Base-by-base conservation (phyloP, 2,329 filamentous ascomycete species). In the Aspergillus floridensis region DNA sequence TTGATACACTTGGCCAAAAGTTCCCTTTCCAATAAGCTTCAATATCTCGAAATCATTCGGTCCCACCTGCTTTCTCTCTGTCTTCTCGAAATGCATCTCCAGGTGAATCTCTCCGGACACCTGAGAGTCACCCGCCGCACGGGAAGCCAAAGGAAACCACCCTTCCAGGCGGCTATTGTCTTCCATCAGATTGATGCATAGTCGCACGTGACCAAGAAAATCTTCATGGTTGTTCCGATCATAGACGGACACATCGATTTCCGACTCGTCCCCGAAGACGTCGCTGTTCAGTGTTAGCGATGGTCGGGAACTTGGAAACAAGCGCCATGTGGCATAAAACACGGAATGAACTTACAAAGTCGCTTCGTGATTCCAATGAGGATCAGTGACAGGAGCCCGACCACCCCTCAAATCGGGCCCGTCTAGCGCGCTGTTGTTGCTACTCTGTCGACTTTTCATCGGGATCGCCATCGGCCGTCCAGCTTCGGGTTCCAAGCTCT, bases 1-100 rank as follows among this genome's bases (percentile, higher is more conserved):
- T 75, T 99, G 95, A 74, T 98, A 99, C 2, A 99, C 95, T 75
- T 99, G 95, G 1, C 95, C 95, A 73, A 99, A 99, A 0, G 95
- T 99, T 57, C 95, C 95, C 78, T 98, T 98, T 63, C 95, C 95
- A 65, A 99, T 98, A 58, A 99, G 86, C 75, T 96, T 95, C 62
- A 99, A 80, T 55, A 99, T 96, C 68, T 96, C 88, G 76, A 99
- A 99, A 74, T 99, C 95, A 66, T 92, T 92, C 2, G 95, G 95
- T 1, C 95, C 95, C 70, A 93, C 96, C 64, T 95, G 91, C 75
- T 88, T 96, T 81, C 91, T 93, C 63, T 96, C 92, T 1, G 89
- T 88, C 72, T 88, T 88, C 70, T 96, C 91, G 74, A 95, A 99
- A 21, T 86, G 83, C 59, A 96, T 88, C 67, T 93, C 89, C 49